A percentile compares a stretch with the other conserved stretches of the same genome.
Evolutionary conservation across 768 basidiomycete genomes (phyloP).

Genomic region (Serendipita sp.): DNA sequence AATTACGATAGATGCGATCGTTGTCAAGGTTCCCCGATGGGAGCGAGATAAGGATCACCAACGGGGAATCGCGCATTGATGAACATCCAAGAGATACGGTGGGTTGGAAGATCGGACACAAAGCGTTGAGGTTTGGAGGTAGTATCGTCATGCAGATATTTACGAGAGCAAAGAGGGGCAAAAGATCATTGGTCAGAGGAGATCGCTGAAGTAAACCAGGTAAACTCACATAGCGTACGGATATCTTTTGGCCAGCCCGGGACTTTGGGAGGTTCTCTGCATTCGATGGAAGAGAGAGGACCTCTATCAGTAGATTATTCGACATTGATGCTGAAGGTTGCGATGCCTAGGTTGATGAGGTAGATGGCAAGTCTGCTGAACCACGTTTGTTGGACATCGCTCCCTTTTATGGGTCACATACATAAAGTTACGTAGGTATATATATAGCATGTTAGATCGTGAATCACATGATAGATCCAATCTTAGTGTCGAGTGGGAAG

Average conservation of each 20-base stretch:
- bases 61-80: no score
- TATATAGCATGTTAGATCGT: no score
- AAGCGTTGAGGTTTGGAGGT: no score
- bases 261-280: constrained; percentile 13
- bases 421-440: no score
- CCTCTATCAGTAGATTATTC: constrained; percentile 9
- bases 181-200: neutral
- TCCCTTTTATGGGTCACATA: neutral
- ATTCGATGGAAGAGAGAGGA: constrained; percentile 4
- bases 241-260: constrained; percentile 42
- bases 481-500: no score
- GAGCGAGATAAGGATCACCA: no score
- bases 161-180: no score
- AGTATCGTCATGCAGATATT: no score
- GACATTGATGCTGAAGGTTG: neutral
- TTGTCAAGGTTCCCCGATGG: no score
- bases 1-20: neutral
- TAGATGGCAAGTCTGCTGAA: neutral
- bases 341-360: neutral
- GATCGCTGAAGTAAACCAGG: no score
- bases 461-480: neutral
- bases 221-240: constrained; percentile 61
- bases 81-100: no score
- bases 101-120: no score
- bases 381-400: neutral